Percentiles rank a stretch among this genome's conserved stretches.
phyloP scores from a whole-genome alignment of 108 stramenopile genomes.

The Conticribra guillardii region DNA sequence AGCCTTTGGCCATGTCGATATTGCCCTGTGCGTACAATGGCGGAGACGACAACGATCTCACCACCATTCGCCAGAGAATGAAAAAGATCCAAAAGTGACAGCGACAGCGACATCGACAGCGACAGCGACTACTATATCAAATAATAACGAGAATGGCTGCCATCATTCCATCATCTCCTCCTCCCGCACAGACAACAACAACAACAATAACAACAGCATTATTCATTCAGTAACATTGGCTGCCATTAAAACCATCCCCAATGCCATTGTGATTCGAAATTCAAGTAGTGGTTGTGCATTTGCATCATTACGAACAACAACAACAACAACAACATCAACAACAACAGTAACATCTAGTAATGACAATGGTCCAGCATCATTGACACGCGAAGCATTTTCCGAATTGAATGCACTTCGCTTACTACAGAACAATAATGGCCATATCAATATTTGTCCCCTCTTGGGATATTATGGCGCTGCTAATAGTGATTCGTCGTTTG shows the following conservation, averaged over 20 bases:
- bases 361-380: no score
- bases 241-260: constrained; percentile 61
- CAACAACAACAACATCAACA: background rate
- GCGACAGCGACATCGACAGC: no score
- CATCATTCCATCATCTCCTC: no score
- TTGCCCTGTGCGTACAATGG: constrained; percentile 40
- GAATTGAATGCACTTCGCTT: constrained; percentile 48
- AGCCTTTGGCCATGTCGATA: constrained; percentile 65
- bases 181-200: no score
- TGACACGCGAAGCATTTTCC: constrained; percentile 50
- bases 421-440: constrained; percentile 43
- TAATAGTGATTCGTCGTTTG: constrained; percentile 15
- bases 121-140: no score
- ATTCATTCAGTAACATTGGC: constrained; percentile 30
- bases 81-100: no score
- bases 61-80: background rate
- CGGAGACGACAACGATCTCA: no score
- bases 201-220: no score
- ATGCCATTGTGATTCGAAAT: constrained; percentile 48
- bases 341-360: no score
- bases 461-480: constrained; percentile 46
- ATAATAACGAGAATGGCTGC: no score
- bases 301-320: background rate
- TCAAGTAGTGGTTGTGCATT: background rate
- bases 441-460: constrained; percentile 38